phyloP scores from a whole-genome alignment of 1,284 basidiomycete species.

The Acaromyces ingoldii region DNA sequence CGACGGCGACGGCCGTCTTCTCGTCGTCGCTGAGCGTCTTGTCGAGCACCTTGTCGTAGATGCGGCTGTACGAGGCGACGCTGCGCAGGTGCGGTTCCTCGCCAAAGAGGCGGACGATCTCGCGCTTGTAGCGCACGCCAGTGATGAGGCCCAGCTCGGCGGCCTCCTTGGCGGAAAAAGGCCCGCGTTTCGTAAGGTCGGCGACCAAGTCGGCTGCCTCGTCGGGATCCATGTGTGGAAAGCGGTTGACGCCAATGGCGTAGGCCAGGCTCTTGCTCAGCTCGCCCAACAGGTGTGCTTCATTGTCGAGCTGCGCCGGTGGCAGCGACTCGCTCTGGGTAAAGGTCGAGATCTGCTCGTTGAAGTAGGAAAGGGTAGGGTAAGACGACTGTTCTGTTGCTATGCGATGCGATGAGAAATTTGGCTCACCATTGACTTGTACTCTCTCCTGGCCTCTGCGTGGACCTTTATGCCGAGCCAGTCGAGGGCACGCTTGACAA shows the following conservation, averaged over 20 bases:
- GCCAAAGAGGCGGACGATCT: constrained; percentile 15
- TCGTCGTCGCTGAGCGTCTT: constrained; percentile 40
- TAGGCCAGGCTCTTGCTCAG: constrained; percentile 35
- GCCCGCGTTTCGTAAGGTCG: constrained; percentile 48
- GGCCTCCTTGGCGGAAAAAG: constrained; percentile 51
- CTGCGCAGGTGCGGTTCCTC: constrained; percentile 9
- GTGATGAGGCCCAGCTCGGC: constrained; percentile 49
- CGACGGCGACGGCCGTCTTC: constrained; percentile 51
- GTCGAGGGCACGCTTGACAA: constrained; percentile 48
- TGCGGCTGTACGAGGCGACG: not conserved
- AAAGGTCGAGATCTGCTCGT: constrained; percentile 34
- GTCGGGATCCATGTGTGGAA: constrained; percentile 22
- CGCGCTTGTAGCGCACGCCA: constrained; percentile 46
- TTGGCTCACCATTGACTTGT: constrained; percentile 53
- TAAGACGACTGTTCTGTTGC: too few relatives aligned
- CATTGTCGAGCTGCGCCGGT: constrained; percentile 33
- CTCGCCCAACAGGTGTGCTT: constrained; percentile 44
- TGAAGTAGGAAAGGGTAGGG: too few relatives aligned
- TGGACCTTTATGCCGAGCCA: constrained; percentile 54
- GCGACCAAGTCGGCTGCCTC: constrained; percentile 40
- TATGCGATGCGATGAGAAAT: too few relatives aligned
- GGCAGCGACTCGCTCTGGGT: constrained; percentile 34
- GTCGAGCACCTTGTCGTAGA: not conserved
- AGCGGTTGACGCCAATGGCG: constrained; percentile 38
- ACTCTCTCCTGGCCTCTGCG: constrained; percentile 50